Conservation (phyloP, 106 monocot genomes). For the Allium cepa region DNA sequence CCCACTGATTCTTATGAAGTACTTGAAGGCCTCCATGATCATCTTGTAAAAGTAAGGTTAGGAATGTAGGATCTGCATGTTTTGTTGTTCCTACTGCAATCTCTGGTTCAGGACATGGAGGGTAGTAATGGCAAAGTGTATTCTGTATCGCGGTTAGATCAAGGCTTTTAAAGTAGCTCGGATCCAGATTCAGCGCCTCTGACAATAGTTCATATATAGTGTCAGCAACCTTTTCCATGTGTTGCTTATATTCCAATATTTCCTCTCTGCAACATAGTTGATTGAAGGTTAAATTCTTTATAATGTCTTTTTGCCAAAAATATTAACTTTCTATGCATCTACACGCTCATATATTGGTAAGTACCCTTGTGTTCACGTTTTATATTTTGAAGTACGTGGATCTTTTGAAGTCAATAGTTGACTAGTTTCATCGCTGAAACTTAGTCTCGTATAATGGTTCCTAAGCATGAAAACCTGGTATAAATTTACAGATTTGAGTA, state of each 20-base stretch:
- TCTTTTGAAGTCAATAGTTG: too few relatives aligned
- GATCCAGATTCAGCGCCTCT: slow-evolving; percentile 14
- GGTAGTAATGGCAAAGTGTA: slow-evolving; percentile 53
- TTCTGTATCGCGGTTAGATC: slow-evolving; percentile 31
- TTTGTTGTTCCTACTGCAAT: slow-evolving; percentile 48
- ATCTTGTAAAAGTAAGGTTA: slow-evolving; percentile 73
- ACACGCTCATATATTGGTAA: too few relatives aligned
- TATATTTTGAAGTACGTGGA: too few relatives aligned
- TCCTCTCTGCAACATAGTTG: background rate
- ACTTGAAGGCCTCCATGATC: slow-evolving; percentile 58
- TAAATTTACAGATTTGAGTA: too few relatives aligned
- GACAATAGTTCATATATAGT: slow-evolving; percentile 5
- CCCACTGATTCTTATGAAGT: slow-evolving; percentile 32
- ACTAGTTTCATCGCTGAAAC: too few relatives aligned
- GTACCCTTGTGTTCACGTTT: too few relatives aligned
- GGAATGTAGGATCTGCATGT: slow-evolving; percentile 51
- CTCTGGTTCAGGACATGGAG: slow-evolving; percentile 64
- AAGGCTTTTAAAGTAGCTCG: slow-evolving; percentile 32
- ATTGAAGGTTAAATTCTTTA: background rate
- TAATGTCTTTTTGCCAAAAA: background rate
- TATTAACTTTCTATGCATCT: too few relatives aligned
- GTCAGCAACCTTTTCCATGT: background rate
- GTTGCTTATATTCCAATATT: background rate
- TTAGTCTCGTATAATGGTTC: too few relatives aligned
- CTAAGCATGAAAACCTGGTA: too few relatives aligned